phyloP scores from a whole-genome alignment of 805 yeast species.

The Maudiozyma turicensis region DNA sequence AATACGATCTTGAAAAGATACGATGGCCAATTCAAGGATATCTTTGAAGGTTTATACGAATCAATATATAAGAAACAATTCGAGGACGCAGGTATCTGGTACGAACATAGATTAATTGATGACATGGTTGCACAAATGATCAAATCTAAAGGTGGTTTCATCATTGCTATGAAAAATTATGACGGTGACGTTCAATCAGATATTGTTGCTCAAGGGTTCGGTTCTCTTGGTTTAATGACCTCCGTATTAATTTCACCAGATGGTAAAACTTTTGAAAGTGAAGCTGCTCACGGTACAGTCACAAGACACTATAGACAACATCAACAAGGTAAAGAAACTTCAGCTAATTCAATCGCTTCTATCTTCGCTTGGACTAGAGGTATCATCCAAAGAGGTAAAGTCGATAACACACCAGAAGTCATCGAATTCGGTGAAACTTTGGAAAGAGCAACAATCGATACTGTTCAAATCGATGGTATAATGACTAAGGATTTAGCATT shows the following conservation, averaged over 20 bases:
- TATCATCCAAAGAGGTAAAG: conserved; percentile 79
- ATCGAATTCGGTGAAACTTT: conserved; percentile 65
- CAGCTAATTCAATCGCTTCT: conserved; percentile 94
- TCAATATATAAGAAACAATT: conserved; percentile 57
- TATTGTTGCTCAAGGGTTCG: conserved; percentile 96
- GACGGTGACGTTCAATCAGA: conserved; percentile 97
- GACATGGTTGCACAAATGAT: conserved; percentile 99
- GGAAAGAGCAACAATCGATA: conserved; percentile 78
- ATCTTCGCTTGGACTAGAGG: conserved; percentile 97
- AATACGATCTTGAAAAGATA: conserved; percentile 90
- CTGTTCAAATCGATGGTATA: conserved; percentile 72
- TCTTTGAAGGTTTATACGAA: conserved; percentile 74
- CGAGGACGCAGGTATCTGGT: conserved; percentile 81
- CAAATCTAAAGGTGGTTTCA: conserved; percentile 89
- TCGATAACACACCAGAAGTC: conserved; percentile 82
- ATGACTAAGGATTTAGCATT: conserved; percentile 97
- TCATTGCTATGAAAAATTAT: conserved; percentile 94
- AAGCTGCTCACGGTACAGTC: conserved; percentile 99
- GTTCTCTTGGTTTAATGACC: conserved; percentile 94
- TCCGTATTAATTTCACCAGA: conserved; percentile 96
- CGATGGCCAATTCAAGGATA: conserved; percentile 93
- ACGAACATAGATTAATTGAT: conserved; percentile 92
- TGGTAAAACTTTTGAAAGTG: conserved; percentile 90
- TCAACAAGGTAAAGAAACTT: conserved; percentile 94
- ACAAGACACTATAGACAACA: conserved; percentile 94